Evolutionary conservation across 495 filamentous ascomycete species (phyloP), one percentile per base, ranked within the genome.

Genomic region (Xylaria bambusicola): DNA sequence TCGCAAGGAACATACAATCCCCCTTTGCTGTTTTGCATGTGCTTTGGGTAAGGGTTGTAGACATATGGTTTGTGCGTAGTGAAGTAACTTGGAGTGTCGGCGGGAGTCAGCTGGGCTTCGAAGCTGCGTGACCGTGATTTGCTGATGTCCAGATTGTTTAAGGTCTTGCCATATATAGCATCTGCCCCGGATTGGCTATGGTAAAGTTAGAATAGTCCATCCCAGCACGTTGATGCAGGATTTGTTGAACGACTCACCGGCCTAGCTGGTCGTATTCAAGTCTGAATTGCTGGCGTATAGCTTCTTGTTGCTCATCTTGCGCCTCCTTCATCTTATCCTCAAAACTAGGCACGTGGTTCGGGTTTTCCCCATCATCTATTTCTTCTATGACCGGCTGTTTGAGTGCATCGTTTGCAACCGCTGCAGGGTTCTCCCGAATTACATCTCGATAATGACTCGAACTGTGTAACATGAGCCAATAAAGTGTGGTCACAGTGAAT

Each of bases 21-120:
- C 20, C 59, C 52, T 72, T 73, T 78, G 1, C 59, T 61, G 1
- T 69, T 61, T 46, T 70, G 66, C 48, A 78, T 77, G 62, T 80
- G 78, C 15, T 76, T 69, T 0, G 80, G 77, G 58, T 82, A 83
- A 0, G 80, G 80, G 54, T 78, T 75, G 62, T 79, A 82, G 29
- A 70, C 56, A 46, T 73, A 75, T 1, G 74, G 69, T 15, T 61
- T 58, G 15, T 72, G 62, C 9, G 63, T 58, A 38, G 44, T 74
- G 56, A 68, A 77, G 23, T 64, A 69, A 0, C 62, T 53, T 18
- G 41, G 49, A 9, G 64, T 63, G 12, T 53, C 56, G 33, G 60
- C 55, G 1, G 52, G 50, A 7, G 56, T 68, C 26, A 79, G 62
- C 53, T 69, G 51, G 26, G 51, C 35, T 45, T 64, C 50, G 65